Evolutionary conservation across 2,329 filamentous ascomycete species (phyloP), one percentile per base, ranked within the genome.

Genomic region (Fusarium zealandicum): DNA sequence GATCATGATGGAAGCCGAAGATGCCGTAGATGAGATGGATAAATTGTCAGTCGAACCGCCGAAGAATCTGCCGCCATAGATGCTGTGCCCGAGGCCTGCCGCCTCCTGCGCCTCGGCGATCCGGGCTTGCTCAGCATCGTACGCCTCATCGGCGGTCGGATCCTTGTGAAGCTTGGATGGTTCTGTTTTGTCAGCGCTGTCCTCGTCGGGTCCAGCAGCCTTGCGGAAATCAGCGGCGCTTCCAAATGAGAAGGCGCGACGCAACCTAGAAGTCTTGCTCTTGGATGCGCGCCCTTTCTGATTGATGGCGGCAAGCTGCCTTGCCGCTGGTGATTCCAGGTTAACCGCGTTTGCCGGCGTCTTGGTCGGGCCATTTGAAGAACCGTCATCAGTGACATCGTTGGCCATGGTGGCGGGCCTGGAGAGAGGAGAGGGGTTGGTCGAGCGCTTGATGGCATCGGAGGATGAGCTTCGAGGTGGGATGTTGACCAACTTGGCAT

Each of bases 31-130:
- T 1, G 90, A 93, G 60, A 96, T 92, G 12, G 92, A 96, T 37
- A 99, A 76, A 65, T 98, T 98, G 74, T 99, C 95, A 0, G 92
- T 98, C 5, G 95, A 99, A 12, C 92, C 90, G 13, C 88, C 85
- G 71, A 98, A 97, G 60, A 93, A 84, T 61, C 89, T 89, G 12
- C 92, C 90, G 18, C 90, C 90, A 72, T 99, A 99, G 64, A 99
- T 99, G 70, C 88, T 95, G 70, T 89, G 92, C 54, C 95, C 95
- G 59, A 99, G 87, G 16, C 95, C 95, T 54, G 86, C 89, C 57
- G 90, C 93, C 77, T 99, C 95, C 74, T 99, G 95, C 70, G 90
- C 90, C 70, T 92, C 86, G 28, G 92, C 93, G 72, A 99, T 97
- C 35, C 91, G 89, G 22, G 87, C 90, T 74, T 98, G 92, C 72